These are phyloP conservation scores for Cubamyces lactineus DNA, from an alignment of 768 basidiomycete genomes.

Conservation along the genomic window DNA sequence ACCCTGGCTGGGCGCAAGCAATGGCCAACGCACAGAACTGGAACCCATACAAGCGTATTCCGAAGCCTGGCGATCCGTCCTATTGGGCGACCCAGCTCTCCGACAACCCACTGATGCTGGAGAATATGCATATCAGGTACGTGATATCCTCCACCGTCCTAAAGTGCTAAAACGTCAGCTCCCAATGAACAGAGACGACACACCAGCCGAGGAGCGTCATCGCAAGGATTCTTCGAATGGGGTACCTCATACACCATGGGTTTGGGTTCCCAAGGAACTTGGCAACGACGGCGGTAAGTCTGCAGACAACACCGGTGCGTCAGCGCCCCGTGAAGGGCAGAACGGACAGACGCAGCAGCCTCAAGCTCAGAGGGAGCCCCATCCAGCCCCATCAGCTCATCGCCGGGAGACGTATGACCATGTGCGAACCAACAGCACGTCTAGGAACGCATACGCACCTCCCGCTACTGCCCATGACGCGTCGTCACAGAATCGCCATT, in stretches of 20 bases:
- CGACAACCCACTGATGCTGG: constrained; percentile 67
- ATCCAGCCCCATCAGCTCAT: background rate
- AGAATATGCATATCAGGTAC: constrained; percentile 67
- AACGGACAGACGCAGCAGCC: constrained; percentile 5
- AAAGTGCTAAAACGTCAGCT: background rate
- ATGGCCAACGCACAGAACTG: constrained; percentile 37
- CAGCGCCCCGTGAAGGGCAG: constrained; percentile 7
- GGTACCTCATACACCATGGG: constrained; percentile 66
- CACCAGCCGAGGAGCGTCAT: constrained; percentile 18
- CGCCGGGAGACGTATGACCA: constrained; percentile 8
- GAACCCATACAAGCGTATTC: constrained; percentile 68
- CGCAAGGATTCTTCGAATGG: constrained; percentile 33
- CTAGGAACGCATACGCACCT: constrained; percentile 7
- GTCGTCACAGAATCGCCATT: constrained; percentile 7
- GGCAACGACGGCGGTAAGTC: constrained; percentile 26
- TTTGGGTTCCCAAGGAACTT: constrained; percentile 54
- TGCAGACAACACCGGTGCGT: constrained; percentile 17
- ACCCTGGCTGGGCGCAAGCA: constrained; percentile 32
- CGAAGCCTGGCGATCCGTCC: constrained; percentile 63
- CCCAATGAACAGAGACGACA: constrained; percentile 17
- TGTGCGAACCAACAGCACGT: constrained; percentile 2
- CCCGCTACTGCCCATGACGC: constrained; percentile 1
- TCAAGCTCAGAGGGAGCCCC: constrained; percentile 7
- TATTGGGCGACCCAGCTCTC: constrained; percentile 63
- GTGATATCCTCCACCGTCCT: constrained; percentile 32